phyloP scores from a whole-genome alignment of 371 early-diverging fungal genomes.

The Coemansia sp. region DNA sequence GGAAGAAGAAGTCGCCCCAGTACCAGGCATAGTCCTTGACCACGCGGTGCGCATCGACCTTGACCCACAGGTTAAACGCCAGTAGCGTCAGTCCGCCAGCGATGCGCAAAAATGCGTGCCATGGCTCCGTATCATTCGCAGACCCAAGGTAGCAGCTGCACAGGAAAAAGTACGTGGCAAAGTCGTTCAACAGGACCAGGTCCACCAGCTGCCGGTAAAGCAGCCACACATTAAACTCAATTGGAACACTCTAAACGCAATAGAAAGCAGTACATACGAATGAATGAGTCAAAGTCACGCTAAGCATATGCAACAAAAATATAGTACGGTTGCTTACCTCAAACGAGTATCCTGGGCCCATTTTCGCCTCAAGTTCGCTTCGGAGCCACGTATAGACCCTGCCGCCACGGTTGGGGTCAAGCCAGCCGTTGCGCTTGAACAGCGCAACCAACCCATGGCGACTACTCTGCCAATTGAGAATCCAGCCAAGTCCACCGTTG shows the following conservation, averaged over 20 bases:
- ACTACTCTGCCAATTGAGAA: slow-evolving; percentile 80
- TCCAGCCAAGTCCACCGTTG: slow-evolving; percentile 81
- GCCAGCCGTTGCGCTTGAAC: slow-evolving; percentile 55
- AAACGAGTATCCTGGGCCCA: slow-evolving; percentile 74
- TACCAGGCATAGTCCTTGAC: slow-evolving; percentile 98
- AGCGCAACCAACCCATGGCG: slow-evolving; percentile 64
- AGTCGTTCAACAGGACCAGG: slow-evolving; percentile 88
- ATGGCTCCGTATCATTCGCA: slow-evolving; percentile 43
- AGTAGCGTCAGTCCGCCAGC: slow-evolving; percentile 76
- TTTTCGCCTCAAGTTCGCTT: slow-evolving; percentile 73
- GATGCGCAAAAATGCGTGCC: slow-evolving; percentile 70
- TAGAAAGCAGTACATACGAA: background rate
- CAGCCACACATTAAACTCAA: slow-evolving; percentile 95
- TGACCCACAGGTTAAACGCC: slow-evolving; percentile 92
- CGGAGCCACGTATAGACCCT: slow-evolving; percentile 65
- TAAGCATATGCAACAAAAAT: background rate
- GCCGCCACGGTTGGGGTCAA: slow-evolving; percentile 49
- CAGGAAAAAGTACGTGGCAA: slow-evolving; percentile 82
- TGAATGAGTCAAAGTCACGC: background rate
- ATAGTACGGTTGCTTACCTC: slow-evolving; percentile 8
- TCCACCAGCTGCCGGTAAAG: slow-evolving; percentile 93
- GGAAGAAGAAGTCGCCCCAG: slow-evolving; percentile 98
- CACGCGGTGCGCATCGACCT: slow-evolving; percentile 92
- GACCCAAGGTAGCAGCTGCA: slow-evolving; percentile 60
- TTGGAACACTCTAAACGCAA: slow-evolving; percentile 61